Base-by-base conservation (phyloP, 2,329 filamentous ascomycete species). In the Phaeosphaeria sp. region DNA sequence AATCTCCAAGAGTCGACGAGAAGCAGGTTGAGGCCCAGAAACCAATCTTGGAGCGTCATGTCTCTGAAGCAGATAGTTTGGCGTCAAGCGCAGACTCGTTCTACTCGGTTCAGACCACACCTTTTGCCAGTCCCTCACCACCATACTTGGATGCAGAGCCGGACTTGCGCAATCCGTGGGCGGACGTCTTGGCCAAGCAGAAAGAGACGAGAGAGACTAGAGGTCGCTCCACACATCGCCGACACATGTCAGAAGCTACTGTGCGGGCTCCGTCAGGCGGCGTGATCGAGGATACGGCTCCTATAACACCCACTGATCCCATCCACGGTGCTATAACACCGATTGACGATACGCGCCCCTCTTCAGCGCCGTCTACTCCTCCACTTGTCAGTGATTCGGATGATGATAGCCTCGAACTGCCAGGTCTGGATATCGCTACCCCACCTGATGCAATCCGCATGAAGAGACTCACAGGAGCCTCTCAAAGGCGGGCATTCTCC, bases 401-500 rank as follows among this genome's bases (percentile, higher is more conserved):
- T 22, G 77, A 80, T n/a, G 78, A 77, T 41, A 78, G 76, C 44
- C 70, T 80, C 25, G 77, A 79, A 39, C 75, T 60, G 56, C 75
- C 58, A 50, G 74, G 63, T 65, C 65, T 69, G 62, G 79, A 76
- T 72, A 75, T 73, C 60, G 77, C 60, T 59, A 82, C 71, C 63
- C 80, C 74, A 42, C 77, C 73, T 18, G 68, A 74, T 57, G 72
- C 69, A 9, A 75, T 77, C 46, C 72, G 73, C 44, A 74, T 73
- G 62, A 75, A 70, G 54, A 69, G 71, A 43, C 71, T 78, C 39
- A 86, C 76, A 47, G 84, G 87, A 22, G 82, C 85, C 1, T 87
- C 85, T 2, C 80, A 82, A 55, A 81, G 83, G 56, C 84, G 86
- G 39, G 84, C 84, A 9, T 79, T 90, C 7, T 89, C 89, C 0